Evolutionary conservation across 371 early-diverging fungal genomes (phyloP).

Genomic region (Lichtheimia ramosa): DNA sequence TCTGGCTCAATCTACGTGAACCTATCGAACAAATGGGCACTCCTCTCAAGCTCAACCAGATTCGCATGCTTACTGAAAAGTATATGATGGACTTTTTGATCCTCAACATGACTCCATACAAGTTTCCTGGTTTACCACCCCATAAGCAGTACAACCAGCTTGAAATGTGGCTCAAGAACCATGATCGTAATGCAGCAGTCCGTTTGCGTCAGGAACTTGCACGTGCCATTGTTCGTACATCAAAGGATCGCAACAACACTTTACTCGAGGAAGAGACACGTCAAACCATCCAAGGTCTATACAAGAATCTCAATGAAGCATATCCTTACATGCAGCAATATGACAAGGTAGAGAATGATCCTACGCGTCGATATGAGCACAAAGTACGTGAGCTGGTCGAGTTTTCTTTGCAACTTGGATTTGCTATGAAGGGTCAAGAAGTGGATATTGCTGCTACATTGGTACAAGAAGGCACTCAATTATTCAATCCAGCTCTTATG

Average conservation of each 20-base stretch:
- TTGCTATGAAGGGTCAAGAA: conserved; percentile 51
- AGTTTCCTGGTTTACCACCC: conserved; percentile 31
- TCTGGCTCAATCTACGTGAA: conserved; percentile 41
- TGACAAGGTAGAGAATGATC: conserved; percentile 22
- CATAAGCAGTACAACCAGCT: conserved; percentile 13
- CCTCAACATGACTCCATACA: conserved; percentile 38
- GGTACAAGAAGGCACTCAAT: conserved; percentile 35
- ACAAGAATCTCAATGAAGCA: conserved; percentile 18
- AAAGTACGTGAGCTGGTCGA: conserved; percentile 35
- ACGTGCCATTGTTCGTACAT: conserved; percentile 7
- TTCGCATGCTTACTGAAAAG: conserved; percentile 60
- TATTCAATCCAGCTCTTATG: conserved; percentile 35
- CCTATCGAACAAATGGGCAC: conserved; percentile 30
- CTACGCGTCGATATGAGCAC: conserved; percentile 22
- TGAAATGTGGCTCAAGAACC: conserved; percentile 16
- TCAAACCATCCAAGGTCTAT: conserved; percentile 6
- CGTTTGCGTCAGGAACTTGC: conserved; percentile 32
- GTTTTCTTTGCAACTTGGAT: conserved; percentile 31
- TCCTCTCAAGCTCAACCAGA: conserved; percentile 44
- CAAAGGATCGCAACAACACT: conserved; percentile 4
- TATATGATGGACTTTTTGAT: conserved; percentile 55
- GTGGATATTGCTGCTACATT: conserved; percentile 37
- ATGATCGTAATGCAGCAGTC: conserved; percentile 14
- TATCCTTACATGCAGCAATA: conserved; percentile 25
- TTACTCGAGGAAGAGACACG: conserved; percentile 1